Base-by-base conservation (phyloP, 2,329 filamentous ascomycete genomes). In the Aspergillus aculeatinus region DNA sequence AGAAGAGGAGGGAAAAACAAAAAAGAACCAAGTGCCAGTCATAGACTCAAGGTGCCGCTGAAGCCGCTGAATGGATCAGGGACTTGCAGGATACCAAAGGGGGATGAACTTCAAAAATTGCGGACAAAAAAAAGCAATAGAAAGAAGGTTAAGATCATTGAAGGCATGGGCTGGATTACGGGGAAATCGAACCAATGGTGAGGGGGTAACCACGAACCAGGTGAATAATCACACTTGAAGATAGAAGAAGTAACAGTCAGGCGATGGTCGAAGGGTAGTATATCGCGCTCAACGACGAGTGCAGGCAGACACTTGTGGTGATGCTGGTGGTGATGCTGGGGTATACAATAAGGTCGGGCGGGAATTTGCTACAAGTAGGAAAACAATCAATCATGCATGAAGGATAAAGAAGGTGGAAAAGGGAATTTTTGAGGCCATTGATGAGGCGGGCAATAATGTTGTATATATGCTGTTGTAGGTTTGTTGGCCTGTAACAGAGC, bases 11-110 rank as follows among this genome's bases (percentile, higher is more conserved):
- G 59, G 63, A 65, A 64, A 63, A 62, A 64, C 63, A 63, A 31
- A 60, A 58, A 56, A 19, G 50, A 33, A 60, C 60, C 61, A 60
- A 60, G 63, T 61, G 25, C 59, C 65, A 48, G 51, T 55, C 47
- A 57, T 60, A 53, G 60, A 59, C 63, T 57, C 59, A 59, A 63
- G 58, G 59, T 66, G 60, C 64, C 63, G 64, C 64, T 63, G 63
- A 65, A 60, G 55, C 64, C 63, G 63, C 64, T 66, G 63, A 48
- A 60, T 60, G 42, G 51, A 19, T 60, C 48, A 48, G 49, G 48
- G 48, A 44, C 48, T 44, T 47, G 42, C 11, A 55, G 25, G 33
- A 23, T 4, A 35, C 21, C 47, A 19, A 49, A 57, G 57, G 48
- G 48, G 56, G 33, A n/a, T 7, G 39, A 56, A 49, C 44, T 25